Conservation (phyloP, 2,329 filamentous ascomycete species). For the Trichoderma pleuroti region DNA sequence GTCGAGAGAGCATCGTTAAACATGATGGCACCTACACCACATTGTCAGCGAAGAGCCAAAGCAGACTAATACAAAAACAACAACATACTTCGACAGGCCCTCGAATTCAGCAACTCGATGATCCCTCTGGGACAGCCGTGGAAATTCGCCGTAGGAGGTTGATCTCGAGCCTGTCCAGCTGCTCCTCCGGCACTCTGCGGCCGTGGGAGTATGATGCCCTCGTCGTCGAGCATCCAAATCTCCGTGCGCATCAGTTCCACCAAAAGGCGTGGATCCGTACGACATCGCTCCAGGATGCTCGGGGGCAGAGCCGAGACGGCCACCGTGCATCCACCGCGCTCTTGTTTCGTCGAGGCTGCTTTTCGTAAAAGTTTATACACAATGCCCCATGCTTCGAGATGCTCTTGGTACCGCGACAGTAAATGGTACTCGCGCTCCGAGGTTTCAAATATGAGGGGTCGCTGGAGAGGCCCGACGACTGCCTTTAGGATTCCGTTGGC, state of each 20-base stretch:
- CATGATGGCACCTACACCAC: slow-evolving; percentile 64
- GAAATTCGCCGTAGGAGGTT: slow-evolving; percentile 58
- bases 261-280: slow-evolving; percentile 65
- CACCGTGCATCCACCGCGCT: slow-evolving; percentile 31
- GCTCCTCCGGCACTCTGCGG: not conserved
- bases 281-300: slow-evolving; percentile 72
- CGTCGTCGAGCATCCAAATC: slow-evolving; percentile 62
- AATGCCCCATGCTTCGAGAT: slow-evolving; percentile 75
- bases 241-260: slow-evolving; percentile 73
- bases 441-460: slow-evolving; percentile 63
- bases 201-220: slow-evolving; percentile 23
- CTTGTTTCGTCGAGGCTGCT: not conserved
- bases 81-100: slow-evolving; percentile 66
- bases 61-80: not conserved
- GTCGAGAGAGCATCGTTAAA: slow-evolving; percentile 68
- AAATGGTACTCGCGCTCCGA: slow-evolving; percentile 56
- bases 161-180: slow-evolving; percentile 13
- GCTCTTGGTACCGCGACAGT: slow-evolving; percentile 49
- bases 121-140: slow-evolving; percentile 71
- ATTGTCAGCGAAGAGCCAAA: not conserved
- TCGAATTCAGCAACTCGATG: slow-evolving; percentile 70
- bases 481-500: slow-evolving; percentile 21
- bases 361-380: slow-evolving; percentile 47
- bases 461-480: slow-evolving; percentile 41
- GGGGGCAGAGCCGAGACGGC: slow-evolving; percentile 61